Percentiles rank a stretch among this genome's conserved stretches.
phyloP scores from a whole-genome alignment of 208 protist genomes.

The Strigomonas oncopelti region DNA sequence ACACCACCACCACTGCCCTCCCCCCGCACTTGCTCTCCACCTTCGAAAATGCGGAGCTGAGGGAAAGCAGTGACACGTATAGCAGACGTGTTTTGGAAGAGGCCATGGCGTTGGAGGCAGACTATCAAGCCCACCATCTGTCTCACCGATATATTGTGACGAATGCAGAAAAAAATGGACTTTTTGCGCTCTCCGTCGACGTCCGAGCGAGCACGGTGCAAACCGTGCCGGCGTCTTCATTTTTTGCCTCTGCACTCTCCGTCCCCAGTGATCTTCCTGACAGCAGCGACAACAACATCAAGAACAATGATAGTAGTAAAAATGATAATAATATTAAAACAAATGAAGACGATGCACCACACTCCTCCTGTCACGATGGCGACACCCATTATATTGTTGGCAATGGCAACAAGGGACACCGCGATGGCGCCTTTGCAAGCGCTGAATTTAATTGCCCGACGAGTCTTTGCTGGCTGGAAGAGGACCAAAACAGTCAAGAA shows the following conservation, averaged over 20 bases:
- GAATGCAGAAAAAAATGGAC: neutral
- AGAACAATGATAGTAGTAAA: too few species aligned
- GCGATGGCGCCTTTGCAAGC: constrained; percentile 30
- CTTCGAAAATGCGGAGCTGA: too few species aligned
- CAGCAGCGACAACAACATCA: too few species aligned
- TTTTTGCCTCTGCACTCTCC: neutral
- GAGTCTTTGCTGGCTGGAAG: constrained; percentile 33
- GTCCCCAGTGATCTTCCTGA: too few species aligned
- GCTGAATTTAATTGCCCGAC: constrained; percentile 30
- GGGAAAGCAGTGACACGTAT: too few species aligned
- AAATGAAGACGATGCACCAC: too few species aligned
- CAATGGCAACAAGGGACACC: constrained; percentile 2
- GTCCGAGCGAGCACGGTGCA: neutral
- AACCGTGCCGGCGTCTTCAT: neutral
- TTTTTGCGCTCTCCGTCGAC: neutral
- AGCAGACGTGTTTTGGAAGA: neutral
- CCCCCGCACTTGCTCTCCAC: too few species aligned
- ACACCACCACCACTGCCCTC: neutral
- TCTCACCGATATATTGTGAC: neutral
- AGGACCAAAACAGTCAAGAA: constrained; percentile 1
- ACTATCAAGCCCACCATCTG: neutral
- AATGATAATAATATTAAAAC: neutral
- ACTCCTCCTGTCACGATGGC: neutral
- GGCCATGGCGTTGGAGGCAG: neutral
- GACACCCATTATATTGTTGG: neutral